Base-by-base conservation (phyloP, 345 rosid species). In the Xanthoceras sorbifolium region DNA sequence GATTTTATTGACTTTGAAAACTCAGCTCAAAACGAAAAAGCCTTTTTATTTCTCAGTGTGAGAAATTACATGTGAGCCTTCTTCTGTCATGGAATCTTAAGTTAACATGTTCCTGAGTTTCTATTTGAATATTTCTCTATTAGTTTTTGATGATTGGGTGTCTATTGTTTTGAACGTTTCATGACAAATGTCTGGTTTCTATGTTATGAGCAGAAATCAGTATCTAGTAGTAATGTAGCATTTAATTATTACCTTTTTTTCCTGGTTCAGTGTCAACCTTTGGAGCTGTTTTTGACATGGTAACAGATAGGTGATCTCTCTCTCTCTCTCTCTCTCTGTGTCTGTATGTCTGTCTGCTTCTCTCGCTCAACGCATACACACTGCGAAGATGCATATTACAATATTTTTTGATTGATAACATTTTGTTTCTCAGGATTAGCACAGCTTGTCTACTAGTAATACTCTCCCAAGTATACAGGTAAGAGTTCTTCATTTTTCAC, bases 261-360 rank as follows among this genome's bases (percentile, higher is more conserved):
- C 74, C 18, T 71, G 40, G 46, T 82, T 62, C 90, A 95, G 97
- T 94, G 69, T 95, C 98, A 26, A 95, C 99, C 25, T 92, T 95
- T 83, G 99, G 97, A 86, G 99, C 98, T 77, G 93, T 95, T 75
- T 81, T 95, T 79, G 99, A 95, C 84, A 95, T 95, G 97, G 90
- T 95, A 73, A 92, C 98, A 6, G 99, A 95, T 81, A 93, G 99
- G 99, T 95, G 65, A 83, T 31, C 61, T 64, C 48, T 79, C 50
- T 34, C 31, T 38, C 42, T 76, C 40, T 26, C 60, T 68, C 38
- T 66, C 17, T 44, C n/a, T n/a, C n/a, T n/a, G n/a, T n/a, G n/a
- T n/a, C n/a, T n/a, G n/a, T n/a, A n/a, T n/a, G n/a, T n/a, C 29
- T 67, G 29, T n/a, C 17, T 68, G 42, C n/a, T n/a, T 64, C 54